Conservation (phyloP, 257 asterid genomes). For the Nicotiana sylvestris region DNA sequence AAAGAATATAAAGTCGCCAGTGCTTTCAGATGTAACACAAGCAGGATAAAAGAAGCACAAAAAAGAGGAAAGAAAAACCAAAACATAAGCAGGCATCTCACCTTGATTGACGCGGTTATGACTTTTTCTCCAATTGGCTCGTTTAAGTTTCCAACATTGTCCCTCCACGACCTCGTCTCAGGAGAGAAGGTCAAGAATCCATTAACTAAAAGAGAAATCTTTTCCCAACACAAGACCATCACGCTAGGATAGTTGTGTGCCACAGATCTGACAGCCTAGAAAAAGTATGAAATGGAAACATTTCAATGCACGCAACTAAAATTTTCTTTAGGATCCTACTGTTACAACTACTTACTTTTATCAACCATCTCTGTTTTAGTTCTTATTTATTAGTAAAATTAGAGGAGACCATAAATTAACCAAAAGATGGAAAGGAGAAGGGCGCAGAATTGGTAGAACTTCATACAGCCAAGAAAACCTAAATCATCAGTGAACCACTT, state of each 20-base stretch:
- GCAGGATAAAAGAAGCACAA: neutral
- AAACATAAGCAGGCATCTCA: slow-evolving; percentile 19
- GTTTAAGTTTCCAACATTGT: slow-evolving; percentile 39
- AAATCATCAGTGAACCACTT: slow-evolving; percentile 2
- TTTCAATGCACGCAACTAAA: neutral
- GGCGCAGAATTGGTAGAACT: neutral
- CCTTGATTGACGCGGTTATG: slow-evolving; percentile 80
- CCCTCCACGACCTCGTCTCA: slow-evolving; percentile 60
- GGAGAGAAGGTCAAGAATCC: slow-evolving; percentile 41
- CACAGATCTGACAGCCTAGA: slow-evolving; percentile 88
- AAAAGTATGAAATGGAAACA: slow-evolving; percentile 17
- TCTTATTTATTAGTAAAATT: neutral
- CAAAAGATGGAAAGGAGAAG: neutral
- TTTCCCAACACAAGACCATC: slow-evolving; percentile 68
- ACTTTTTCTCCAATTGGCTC: slow-evolving; percentile 66
- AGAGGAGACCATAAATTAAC: neutral
- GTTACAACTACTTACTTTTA: no score
- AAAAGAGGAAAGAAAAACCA: slow-evolving; percentile 1
- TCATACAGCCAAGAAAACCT: neutral
- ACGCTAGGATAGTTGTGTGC: slow-evolving; percentile 87
- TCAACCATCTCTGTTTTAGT: neutral
- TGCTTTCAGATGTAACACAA: neutral
- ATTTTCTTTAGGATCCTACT: neutral
- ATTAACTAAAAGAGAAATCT: slow-evolving; percentile 47
- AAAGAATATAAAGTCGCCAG: neutral